These are phyloP conservation scores for Talaromyces sp. DNA, from an alignment of 2,329 filamentous ascomycete genomes.

Conservation along the genomic window DNA sequence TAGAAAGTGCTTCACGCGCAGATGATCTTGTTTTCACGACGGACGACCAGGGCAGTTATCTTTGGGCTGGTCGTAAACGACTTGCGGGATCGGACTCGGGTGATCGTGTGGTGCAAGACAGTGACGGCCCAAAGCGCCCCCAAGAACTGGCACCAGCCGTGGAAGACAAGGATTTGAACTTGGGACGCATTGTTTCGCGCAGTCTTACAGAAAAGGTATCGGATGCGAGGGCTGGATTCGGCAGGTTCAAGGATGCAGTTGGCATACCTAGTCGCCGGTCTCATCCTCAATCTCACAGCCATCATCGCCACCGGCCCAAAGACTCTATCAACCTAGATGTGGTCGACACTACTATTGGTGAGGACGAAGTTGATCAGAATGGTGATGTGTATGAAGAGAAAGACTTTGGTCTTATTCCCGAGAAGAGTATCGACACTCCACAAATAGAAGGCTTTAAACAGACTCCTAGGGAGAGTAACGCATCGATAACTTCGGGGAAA, in stretches of 20 bases:
- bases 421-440: constrained; percentile 20
- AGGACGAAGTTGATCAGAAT: constrained; percentile 29
- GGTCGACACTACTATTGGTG: constrained; percentile 26
- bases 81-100: constrained; percentile 39
- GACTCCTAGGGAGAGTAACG: constrained; percentile 18
- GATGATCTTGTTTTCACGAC: constrained; percentile 44
- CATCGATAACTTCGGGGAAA: constrained; percentile 11
- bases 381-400: constrained; percentile 16
- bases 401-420: constrained; percentile 22
- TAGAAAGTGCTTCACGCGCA: constrained; percentile 31
- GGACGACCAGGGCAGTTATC: constrained; percentile 45
- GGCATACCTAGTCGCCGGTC: constrained; percentile 48
- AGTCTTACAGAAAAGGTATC: constrained; percentile 74
- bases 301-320: constrained; percentile 31
- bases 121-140: constrained; percentile 31
- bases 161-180: constrained; percentile 44
- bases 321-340: constrained; percentile 31
- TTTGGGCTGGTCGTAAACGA: constrained; percentile 43
- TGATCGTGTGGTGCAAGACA: constrained; percentile 29
- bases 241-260: constrained; percentile 81
- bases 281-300: constrained; percentile 26
- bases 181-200: constrained; percentile 68
- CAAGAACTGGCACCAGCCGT: constrained; percentile 25
- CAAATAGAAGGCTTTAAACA: constrained; percentile 19
- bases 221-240: constrained; percentile 77